Conservation (phyloP, 179 eudicot species). For the Beta lomatogona region DNA sequence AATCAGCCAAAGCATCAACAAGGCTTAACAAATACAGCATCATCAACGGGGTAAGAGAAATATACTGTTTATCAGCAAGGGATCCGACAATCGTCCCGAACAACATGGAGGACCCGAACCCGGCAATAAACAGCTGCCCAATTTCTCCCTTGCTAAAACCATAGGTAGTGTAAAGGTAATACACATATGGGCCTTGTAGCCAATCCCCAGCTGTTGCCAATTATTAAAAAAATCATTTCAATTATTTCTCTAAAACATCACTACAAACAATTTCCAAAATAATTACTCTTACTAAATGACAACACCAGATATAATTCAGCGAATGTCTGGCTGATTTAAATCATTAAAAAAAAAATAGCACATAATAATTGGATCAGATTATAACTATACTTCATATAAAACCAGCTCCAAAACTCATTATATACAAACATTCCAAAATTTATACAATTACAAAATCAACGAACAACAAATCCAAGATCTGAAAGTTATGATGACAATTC, state of each 20-base stretch:
- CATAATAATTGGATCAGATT: neutral
- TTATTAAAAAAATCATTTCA: constrained; percentile 11
- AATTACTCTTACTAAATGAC: neutral
- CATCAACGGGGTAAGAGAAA: neutral
- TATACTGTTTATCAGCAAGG: constrained; percentile 87
- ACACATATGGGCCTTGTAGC: constrained; percentile 97
- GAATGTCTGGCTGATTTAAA: neutral
- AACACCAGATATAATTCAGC: neutral
- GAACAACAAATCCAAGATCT: constrained; percentile 8
- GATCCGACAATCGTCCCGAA: constrained; percentile 96
- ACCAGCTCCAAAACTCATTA: no score
- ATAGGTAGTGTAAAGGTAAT: constrained; percentile 81
- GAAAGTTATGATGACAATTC: neutral
- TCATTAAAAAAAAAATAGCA: neutral
- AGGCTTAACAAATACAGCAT: neutral
- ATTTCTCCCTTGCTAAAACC: constrained; percentile 90
- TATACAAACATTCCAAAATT: no score
- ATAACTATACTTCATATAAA: no score
- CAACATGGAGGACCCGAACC: constrained; percentile 96
- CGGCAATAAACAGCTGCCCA: constrained; percentile 96
- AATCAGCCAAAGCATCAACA: constrained; percentile 7
- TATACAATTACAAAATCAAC: no score
- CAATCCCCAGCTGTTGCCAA: constrained; percentile 85
- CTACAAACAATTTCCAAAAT: neutral
- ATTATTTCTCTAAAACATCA: neutral